Evolutionary conservation across 2,329 filamentous ascomycete genomes (phyloP).

Genomic region (Colletotrichum sp.): DNA sequence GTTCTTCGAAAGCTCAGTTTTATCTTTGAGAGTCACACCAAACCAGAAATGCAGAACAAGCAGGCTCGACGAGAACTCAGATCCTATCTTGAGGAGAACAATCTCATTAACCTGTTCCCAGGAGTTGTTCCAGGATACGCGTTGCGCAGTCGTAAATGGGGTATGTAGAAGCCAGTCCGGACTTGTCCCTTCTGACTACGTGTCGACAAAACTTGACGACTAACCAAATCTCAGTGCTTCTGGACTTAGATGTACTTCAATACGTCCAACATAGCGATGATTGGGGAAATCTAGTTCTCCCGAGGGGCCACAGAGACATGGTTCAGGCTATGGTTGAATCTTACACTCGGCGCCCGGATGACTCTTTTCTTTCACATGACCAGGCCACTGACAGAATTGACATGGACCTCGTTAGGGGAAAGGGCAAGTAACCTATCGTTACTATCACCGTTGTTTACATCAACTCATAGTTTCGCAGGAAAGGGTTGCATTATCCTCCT

Average conservation of each 20-base stretch:
- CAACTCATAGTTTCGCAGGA: neutral
- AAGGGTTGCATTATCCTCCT: slow-evolving; percentile 9
- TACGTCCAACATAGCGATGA: slow-evolving; percentile 20
- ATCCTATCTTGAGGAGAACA: slow-evolving; percentile 16
- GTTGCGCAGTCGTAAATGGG: slow-evolving; percentile 32
- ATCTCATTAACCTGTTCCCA: slow-evolving; percentile 25
- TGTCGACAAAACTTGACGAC: neutral
- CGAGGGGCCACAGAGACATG: slow-evolving; percentile 30
- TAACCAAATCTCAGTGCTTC: slow-evolving; percentile 9
- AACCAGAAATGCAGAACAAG: neutral
- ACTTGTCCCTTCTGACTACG: neutral
- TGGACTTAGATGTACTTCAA: slow-evolving; percentile 21
- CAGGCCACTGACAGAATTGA: neutral
- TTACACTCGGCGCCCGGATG: slow-evolving; percentile 20
- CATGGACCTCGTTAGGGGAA: slow-evolving; percentile 33
- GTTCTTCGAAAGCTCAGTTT: neutral
- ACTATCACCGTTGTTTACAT: neutral
- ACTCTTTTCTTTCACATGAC: neutral
- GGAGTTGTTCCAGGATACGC: slow-evolving; percentile 28
- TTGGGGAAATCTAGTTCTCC: slow-evolving; percentile 32
- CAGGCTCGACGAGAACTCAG: slow-evolving; percentile 4
- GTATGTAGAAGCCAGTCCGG: slow-evolving; percentile 19
- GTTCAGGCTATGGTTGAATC: slow-evolving; percentile 33
- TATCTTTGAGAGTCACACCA: neutral
- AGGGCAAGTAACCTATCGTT: slow-evolving; percentile 23